A percentile compares a stretch with the other conserved stretches of the same genome.
Conservation (phyloP, 345 rosid genomes). For the Eucalyptus decipiens region DNA sequence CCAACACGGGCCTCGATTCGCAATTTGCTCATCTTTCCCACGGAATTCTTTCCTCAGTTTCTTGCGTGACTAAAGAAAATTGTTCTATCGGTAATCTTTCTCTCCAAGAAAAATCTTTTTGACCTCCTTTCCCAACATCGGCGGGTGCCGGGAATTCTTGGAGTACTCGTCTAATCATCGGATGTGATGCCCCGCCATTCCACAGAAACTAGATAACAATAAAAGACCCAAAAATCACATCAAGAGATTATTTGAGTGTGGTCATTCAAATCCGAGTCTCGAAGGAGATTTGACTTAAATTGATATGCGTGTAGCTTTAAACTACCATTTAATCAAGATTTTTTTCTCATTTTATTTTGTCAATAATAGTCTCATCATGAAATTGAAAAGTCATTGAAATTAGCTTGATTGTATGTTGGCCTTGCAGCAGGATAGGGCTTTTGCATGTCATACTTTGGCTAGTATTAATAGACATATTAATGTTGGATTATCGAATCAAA, state of each 20-base stretch:
- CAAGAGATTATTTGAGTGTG: neutral
- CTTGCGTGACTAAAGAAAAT: neutral
- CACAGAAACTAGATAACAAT: neutral
- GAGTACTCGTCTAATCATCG: neutral
- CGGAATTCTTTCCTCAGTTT: neutral
- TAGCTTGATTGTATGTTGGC: neutral
- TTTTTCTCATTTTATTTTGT: neutral
- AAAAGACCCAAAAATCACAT: neutral
- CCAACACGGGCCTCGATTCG: neutral
- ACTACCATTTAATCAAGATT: neutral
- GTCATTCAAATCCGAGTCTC: neutral
- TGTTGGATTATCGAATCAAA: rapidly evolving
- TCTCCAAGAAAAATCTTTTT: neutral
- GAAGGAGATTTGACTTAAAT: neutral
- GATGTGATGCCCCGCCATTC: neutral
- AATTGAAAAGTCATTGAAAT: neutral
- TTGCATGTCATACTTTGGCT: neutral
- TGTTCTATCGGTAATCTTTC: neutral
- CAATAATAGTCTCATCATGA: neutral
- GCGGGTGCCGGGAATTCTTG: neutral
- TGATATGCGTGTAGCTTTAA: neutral
- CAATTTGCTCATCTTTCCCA: neutral
- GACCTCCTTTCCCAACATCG: neutral
- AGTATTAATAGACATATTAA: neutral
- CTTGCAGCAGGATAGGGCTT: neutral